Base-by-base conservation (phyloP, 202 grass and related monocot genomes). In the Setaria italica region DNA sequence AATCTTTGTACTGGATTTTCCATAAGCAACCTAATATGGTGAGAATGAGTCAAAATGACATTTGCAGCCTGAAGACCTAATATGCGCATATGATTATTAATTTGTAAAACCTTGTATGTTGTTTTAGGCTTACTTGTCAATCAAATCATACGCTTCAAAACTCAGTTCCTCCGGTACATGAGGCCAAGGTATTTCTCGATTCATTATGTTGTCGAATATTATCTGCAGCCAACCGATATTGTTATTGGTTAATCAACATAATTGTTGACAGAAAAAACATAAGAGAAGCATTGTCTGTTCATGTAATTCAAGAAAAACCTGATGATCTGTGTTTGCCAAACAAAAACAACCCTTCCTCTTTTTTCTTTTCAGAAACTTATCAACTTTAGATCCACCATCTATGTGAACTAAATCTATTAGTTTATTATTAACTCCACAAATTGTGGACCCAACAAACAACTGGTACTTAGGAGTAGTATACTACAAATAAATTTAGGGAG, bases 171-270 rank as follows among this genome's bases (percentile, higher is more conserved):
- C 86, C 13, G 96, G 93, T 48, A 99, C 79, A 42, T 91, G 93
- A 67, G 96, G 96, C 96, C 96, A 99, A 64, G 91, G 86, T 87
- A 99, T 94, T 89, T 99, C 96, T 29, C 96, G 84, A 76, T 99
- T 99, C 96, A 99, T 99, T 85, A 99, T 99, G 79, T 95, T 99
- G 73, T 95, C 96, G 74, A 99, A 99, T 88, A 99, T 94, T 85
- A 89, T 95, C 96, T 99, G 93, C 67, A 89, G 11, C 14, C 16
- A 7, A 55, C 33, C 10, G 42, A 45, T 58, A 77, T 1, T 34
- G 89, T 78, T 45, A 75, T 45, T 45, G 60, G 12, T 57, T 19
- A 70, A 59, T 88, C 51, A 65, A 85, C 62, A 82, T 70, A 80
- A 57, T 63, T 75, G 10, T 10, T 48, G 16, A 30, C 21, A 30